phyloP scores from a whole-genome alignment of 2,329 filamentous ascomycete genomes.

The Stromatinia cepivora region DNA sequence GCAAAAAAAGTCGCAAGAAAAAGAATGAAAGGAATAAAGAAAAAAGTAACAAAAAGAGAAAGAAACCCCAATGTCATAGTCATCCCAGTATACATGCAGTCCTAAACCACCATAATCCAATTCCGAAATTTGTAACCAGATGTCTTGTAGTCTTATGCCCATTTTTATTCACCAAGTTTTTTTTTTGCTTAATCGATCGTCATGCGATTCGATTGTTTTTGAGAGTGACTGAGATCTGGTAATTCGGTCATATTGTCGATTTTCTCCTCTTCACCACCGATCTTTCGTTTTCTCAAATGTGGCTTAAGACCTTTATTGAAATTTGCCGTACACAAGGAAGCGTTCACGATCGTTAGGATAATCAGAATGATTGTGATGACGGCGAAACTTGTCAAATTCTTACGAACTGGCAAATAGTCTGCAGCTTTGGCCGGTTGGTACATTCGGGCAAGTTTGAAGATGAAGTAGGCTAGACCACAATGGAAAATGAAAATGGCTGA shows the following conservation, averaged over 20 bases:
- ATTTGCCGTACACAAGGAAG: constrained; percentile 83
- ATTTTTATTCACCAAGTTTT: constrained; percentile 7
- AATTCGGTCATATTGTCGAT: constrained; percentile 50
- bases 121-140: constrained; percentile 1
- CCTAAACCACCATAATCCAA: constrained; percentile 7
- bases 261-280: constrained; percentile 51
- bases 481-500: constrained; percentile 82
- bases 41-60: constrained; percentile 15
- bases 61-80: constrained; percentile 14
- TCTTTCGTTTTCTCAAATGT: constrained; percentile 67
- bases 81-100: background rate
- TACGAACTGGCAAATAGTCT: constrained; percentile 75
- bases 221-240: constrained; percentile 42
- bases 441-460: constrained; percentile 98
- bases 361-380: constrained; percentile 89
- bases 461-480: constrained; percentile 87
- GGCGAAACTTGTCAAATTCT: constrained; percentile 88
- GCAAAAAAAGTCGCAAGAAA: constrained; percentile 1
- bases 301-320: constrained; percentile 88
- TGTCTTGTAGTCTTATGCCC: constrained; percentile 1
- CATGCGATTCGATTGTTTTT: constrained; percentile 48
- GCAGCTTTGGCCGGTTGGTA: constrained; percentile 63
- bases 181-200: constrained; percentile 47
- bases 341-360: constrained; percentile 83
- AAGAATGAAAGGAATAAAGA: background rate